These are phyloP conservation scores for Plantago major DNA, from an alignment of 257 asterid genomes.

Conservation along the genomic window DNA sequence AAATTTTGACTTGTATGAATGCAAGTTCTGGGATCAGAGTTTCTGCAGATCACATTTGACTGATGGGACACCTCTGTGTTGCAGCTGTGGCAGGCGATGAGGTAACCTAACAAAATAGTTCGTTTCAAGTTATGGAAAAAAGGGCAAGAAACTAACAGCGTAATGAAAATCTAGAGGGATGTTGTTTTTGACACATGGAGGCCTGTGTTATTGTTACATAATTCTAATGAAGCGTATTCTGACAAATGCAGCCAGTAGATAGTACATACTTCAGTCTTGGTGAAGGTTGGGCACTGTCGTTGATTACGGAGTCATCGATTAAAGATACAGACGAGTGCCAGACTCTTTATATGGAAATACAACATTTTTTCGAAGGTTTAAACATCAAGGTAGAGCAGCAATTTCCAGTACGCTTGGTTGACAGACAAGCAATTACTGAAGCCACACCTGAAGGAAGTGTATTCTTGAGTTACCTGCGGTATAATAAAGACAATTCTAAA, in stretches of 20 bases:
- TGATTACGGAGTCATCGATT: slow-evolving; percentile 91
- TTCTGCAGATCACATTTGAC: slow-evolving; percentile 85
- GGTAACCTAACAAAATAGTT: slow-evolving; percentile 30
- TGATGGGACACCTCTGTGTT: slow-evolving; percentile 92
- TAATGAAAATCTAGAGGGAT: not conserved
- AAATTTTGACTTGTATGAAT: slow-evolving; percentile 71
- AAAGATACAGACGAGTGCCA: slow-evolving; percentile 96
- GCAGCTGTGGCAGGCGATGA: slow-evolving; percentile 95
- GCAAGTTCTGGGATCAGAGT: slow-evolving; percentile 90
- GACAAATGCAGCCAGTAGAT: slow-evolving; percentile 61
- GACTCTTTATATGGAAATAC: slow-evolving; percentile 88
- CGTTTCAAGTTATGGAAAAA: too few species aligned
- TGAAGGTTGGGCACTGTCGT: slow-evolving; percentile 80
- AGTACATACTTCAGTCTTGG: slow-evolving; percentile 67
- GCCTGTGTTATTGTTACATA: not conserved
- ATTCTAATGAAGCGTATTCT: slow-evolving; percentile 11
- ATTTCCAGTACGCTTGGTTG: slow-evolving; percentile 83
- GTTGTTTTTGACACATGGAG: too few species aligned
- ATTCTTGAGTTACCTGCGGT: not conserved
- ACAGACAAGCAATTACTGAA: slow-evolving; percentile 85
- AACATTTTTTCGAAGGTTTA: slow-evolving; percentile 85
- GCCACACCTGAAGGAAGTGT: slow-evolving; percentile 73
- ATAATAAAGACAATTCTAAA: slow-evolving; percentile 68
- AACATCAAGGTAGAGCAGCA: slow-evolving; percentile 94
- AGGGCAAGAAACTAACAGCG: too few species aligned